Percentiles rank a stretch among this genome's conserved stretches.
Conservation (phyloP, 2,329 filamentous ascomycete genomes). For the Cytospora chrysosperma region DNA sequence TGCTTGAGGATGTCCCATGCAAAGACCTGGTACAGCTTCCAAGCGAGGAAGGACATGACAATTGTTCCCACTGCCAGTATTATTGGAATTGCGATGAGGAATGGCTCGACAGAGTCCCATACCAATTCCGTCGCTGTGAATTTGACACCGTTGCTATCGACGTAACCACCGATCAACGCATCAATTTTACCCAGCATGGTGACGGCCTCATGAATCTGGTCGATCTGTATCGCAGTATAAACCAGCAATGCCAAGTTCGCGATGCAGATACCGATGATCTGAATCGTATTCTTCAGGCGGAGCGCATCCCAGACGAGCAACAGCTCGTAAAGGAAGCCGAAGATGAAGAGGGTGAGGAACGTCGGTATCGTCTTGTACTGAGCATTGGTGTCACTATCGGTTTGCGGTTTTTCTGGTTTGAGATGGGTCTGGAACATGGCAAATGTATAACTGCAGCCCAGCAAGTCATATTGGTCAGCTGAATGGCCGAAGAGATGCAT, state of each 20-base stretch:
- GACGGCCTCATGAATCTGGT: constrained; percentile 81
- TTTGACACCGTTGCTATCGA: constrained; percentile 27
- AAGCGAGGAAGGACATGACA: constrained; percentile 73
- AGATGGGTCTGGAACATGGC: constrained; percentile 74
- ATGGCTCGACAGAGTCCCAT: constrained; percentile 70
- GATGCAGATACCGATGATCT: constrained; percentile 90
- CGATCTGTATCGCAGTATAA: constrained; percentile 89
- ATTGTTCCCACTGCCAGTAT: constrained; percentile 77
- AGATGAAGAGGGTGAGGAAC: constrained; percentile 94
- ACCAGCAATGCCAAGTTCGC: constrained; percentile 90
- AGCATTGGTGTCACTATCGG: constrained; percentile 44
- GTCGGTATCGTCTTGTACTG: constrained; percentile 79
- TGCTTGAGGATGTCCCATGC: constrained; percentile 99
- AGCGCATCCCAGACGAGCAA: constrained; percentile 91
- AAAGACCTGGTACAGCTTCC: constrained; percentile 98
- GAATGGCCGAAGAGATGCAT: background rate
- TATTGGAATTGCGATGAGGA: constrained; percentile 80
- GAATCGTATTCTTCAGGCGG: constrained; percentile 95
- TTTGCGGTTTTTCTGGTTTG: constrained; percentile 36
- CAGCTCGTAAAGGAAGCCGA: constrained; percentile 91
- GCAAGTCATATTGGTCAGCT: constrained; percentile 25
- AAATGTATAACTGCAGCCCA: constrained; percentile 73
- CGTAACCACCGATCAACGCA: constrained; percentile 39
- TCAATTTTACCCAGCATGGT: constrained; percentile 44
- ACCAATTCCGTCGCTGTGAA: constrained; percentile 43